These are phyloP conservation scores for Drosera capensis DNA, from an alignment of 148 eudicot genomes.

Conservation along the genomic window DNA sequence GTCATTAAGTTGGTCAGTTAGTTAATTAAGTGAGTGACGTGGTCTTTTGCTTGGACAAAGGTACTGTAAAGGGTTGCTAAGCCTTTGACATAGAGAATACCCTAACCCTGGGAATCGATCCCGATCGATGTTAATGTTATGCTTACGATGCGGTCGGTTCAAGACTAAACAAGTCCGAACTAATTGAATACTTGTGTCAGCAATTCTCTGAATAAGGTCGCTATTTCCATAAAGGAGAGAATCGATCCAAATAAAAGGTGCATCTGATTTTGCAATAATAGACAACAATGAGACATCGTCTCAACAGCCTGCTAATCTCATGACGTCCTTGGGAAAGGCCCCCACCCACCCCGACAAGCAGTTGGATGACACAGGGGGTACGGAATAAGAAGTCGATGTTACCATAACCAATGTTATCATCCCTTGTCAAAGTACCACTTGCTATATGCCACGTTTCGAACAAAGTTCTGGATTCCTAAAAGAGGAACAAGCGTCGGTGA, in stretches of 20 bases:
- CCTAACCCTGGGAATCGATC: too few species aligned
- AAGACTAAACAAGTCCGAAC: slow-evolving; percentile 2
- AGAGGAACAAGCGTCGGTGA: too few species aligned
- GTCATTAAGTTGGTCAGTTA: too few species aligned
- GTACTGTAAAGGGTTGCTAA: too few species aligned
- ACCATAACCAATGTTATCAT: not conserved
- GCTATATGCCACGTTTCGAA: not conserved
- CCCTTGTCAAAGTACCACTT: not conserved
- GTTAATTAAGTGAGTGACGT: too few species aligned
- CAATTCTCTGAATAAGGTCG: not conserved
- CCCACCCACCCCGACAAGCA: not conserved
- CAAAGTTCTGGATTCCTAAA: not conserved
- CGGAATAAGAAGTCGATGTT: not conserved
- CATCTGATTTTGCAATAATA: not conserved
- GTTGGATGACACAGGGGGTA: not conserved
- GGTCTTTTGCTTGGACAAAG: too few species aligned
- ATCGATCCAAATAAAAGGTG: too few species aligned
- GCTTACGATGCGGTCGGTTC: too few species aligned
- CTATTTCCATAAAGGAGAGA: slow-evolving; percentile 6
- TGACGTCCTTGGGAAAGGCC: not conserved
- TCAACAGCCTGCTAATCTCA: not conserved
- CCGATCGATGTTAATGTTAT: too few species aligned
- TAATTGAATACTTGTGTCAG: slow-evolving; percentile 2
- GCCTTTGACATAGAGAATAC: too few species aligned
- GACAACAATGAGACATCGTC: not conserved